Conservation (phyloP, 257 asterid genomes). For the Capsicum baccatum region DNA sequence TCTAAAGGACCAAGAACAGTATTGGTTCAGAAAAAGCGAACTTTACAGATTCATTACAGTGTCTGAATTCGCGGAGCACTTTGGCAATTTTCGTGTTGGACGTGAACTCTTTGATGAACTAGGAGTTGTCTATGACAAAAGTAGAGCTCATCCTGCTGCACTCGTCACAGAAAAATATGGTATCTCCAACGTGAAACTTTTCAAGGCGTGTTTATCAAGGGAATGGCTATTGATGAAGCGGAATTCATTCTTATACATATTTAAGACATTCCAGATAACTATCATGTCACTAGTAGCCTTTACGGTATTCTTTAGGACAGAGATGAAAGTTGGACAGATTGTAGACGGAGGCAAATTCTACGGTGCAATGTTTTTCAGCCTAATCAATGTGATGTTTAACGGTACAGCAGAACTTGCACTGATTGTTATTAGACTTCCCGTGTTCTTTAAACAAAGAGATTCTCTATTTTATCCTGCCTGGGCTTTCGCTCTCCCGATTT, state of each 20-base stretch:
- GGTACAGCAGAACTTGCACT: conserved; percentile 89
- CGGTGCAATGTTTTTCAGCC: conserved; percentile 90
- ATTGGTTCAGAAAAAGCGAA: conserved; percentile 73
- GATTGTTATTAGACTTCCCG: conserved; percentile 76
- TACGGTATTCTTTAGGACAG: conserved; percentile 86
- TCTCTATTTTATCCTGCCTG: conserved; percentile 91
- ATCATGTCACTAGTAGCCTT: conserved; percentile 82
- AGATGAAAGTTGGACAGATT: conserved; percentile 72
- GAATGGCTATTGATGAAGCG: conserved; percentile 93
- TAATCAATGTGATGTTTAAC: conserved; percentile 86
- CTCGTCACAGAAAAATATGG: conserved; percentile 82
- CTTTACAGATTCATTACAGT: conserved; percentile 69
- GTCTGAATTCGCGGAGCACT: conserved; percentile 64
- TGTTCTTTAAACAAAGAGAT: conserved; percentile 88
- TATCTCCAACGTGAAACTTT: conserved; percentile 77
- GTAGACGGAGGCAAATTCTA: conserved; percentile 76
- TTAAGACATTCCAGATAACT: conserved; percentile 88
- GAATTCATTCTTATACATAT: conserved; percentile 77
- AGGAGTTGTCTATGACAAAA: conserved; percentile 68
- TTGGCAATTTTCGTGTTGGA: conserved; percentile 75
- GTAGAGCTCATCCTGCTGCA: conserved; percentile 87
- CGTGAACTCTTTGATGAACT: conserved; percentile 64
- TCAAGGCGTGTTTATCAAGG: conserved; percentile 79
- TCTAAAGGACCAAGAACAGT: conserved; percentile 82
- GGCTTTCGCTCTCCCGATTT: conserved; percentile 95